Evolutionary conservation across 805 yeast genomes (phyloP).

Genomic region (Maudiozyma serrabonitensis): DNA sequence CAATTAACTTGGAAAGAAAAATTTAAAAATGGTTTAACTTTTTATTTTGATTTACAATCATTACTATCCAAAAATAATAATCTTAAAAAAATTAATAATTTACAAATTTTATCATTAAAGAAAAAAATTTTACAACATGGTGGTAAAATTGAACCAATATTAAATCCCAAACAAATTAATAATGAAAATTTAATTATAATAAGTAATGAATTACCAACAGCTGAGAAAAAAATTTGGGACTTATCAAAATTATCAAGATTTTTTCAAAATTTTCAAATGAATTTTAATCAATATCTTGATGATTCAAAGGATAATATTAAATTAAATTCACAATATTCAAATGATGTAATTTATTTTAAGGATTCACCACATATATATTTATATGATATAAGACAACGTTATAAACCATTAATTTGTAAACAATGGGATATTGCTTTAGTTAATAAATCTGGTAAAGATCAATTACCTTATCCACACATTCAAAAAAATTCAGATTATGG

Average conservation of each 20-base stretch:
- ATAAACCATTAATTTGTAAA: slow-evolving; percentile 66
- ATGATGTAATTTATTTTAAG: slow-evolving; percentile 2
- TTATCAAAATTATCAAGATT: slow-evolving; percentile 74
- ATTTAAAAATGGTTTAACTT: slow-evolving; percentile 40
- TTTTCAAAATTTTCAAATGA: slow-evolving; percentile 48
- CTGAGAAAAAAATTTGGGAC: slow-evolving; percentile 67
- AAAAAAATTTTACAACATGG: slow-evolving; percentile 33
- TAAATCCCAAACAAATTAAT: background rate
- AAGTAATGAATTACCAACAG: slow-evolving; percentile 18
- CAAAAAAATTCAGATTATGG: slow-evolving; percentile 36
- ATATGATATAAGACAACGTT: slow-evolving; percentile 64
- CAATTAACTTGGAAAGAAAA: slow-evolving; percentile 51
- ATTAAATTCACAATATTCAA: background rate
- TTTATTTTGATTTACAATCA: slow-evolving; percentile 45
- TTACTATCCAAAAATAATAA: background rate
- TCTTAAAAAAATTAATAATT: slow-evolving; percentile 7
- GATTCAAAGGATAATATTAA: background rate
- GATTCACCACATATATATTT: slow-evolving; percentile 49
- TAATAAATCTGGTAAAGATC: slow-evolving; percentile 23
- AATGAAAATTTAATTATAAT: background rate
- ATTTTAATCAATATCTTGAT: slow-evolving; percentile 3
- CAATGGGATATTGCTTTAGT: slow-evolving; percentile 51
- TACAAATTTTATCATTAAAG: slow-evolving; percentile 15
- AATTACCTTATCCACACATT: slow-evolving; percentile 24
- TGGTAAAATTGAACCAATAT: slow-evolving; percentile 23